phyloP scores from a whole-genome alignment of 2,329 filamentous ascomycete species.

The Beauveria rudraprayagi region DNA sequence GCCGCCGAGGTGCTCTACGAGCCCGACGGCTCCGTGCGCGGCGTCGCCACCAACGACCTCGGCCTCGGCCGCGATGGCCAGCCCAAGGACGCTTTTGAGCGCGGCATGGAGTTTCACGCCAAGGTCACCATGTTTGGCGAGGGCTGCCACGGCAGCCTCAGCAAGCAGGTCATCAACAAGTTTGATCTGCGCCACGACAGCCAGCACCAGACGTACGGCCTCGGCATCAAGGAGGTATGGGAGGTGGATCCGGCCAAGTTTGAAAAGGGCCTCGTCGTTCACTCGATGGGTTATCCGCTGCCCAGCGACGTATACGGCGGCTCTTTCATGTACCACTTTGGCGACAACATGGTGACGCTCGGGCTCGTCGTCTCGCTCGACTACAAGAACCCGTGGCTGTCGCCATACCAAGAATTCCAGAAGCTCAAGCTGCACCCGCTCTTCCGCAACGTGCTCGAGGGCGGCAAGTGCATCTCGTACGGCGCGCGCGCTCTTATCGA shows the following conservation, averaged over 20 bases:
- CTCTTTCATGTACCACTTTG: slow-evolving; percentile 99
- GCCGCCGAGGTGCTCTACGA: slow-evolving; percentile 88
- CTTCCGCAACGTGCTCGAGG: slow-evolving; percentile 79
- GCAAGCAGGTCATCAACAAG: slow-evolving; percentile 90
- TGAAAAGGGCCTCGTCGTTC: slow-evolving; percentile 72
- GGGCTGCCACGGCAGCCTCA: slow-evolving; percentile 91
- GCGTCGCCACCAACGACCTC: slow-evolving; percentile 92
- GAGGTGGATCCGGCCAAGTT: slow-evolving; percentile 92
- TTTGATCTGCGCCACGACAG: slow-evolving; percentile 84
- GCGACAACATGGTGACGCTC: slow-evolving; percentile 88
- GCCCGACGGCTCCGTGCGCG: slow-evolving; percentile 77
- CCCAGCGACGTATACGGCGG: slow-evolving; percentile 87
- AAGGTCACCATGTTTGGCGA: slow-evolving; percentile 86
- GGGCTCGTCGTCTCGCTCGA: slow-evolving; percentile 90
- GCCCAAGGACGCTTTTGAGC: slow-evolving; percentile 84
- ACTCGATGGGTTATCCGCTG: slow-evolving; percentile 89
- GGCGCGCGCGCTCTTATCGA: slow-evolving; percentile 86
- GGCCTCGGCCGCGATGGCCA: slow-evolving; percentile 75
- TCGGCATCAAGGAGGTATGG: slow-evolving; percentile 97
- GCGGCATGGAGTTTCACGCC: slow-evolving; percentile 97
- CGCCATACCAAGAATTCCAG: slow-evolving; percentile 93
- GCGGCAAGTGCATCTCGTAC: slow-evolving; percentile 96
- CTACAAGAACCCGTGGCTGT: slow-evolving; percentile 94
- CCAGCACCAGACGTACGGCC: slow-evolving; percentile 88
- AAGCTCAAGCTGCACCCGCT: slow-evolving; percentile 98